A percentile compares a stretch with the other conserved stretches of the same genome.
phyloP scores from a whole-genome alignment of 371 early-diverging fungal genomes.

The Lichtheimia ramosa region DNA sequence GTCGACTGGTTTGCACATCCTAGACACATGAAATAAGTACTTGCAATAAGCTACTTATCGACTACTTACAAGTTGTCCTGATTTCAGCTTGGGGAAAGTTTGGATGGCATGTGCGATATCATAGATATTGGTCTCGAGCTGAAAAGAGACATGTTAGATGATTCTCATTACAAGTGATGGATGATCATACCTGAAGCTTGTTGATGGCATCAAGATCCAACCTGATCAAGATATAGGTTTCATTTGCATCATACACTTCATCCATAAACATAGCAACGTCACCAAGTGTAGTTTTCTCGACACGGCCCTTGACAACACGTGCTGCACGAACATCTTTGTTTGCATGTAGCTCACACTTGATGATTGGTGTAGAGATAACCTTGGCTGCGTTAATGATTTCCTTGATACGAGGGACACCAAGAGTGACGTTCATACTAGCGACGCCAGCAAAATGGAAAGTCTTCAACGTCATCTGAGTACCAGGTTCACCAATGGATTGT shows the following conservation, averaged over 20 bases:
- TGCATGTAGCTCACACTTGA: constrained; percentile 77
- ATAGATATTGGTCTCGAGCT: constrained; percentile 83
- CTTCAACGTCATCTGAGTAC: constrained; percentile 99
- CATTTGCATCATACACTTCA: constrained; percentile 78
- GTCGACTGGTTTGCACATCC: constrained; percentile 76
- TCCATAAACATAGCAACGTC: constrained; percentile 93
- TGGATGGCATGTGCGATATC: constrained; percentile 81
- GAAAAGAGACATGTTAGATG: neutral
- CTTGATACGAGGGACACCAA: constrained; percentile 99
- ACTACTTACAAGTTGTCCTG: constrained; percentile 57
- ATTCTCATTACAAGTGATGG: neutral
- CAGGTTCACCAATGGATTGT: constrained; percentile 99
- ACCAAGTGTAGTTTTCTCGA: constrained; percentile 88
- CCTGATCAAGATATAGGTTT: constrained; percentile 77
- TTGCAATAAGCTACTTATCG: neutral
- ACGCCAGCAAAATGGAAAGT: constrained; percentile 99
- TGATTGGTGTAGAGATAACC: constrained; percentile 95
- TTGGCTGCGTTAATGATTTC: constrained; percentile 95
- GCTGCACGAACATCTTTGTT: constrained; percentile 74
- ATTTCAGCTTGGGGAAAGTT: constrained; percentile 83
- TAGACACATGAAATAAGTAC: constrained; percentile 14
- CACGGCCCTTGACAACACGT: constrained; percentile 93
- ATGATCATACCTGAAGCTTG: constrained; percentile 56
- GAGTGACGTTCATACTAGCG: constrained; percentile 98
- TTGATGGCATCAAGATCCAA: constrained; percentile 82